These are phyloP conservation scores for Backusella parvicylindrica DNA, from an alignment of 192 early-diverging fungal genomes.

Conservation along the genomic window DNA sequence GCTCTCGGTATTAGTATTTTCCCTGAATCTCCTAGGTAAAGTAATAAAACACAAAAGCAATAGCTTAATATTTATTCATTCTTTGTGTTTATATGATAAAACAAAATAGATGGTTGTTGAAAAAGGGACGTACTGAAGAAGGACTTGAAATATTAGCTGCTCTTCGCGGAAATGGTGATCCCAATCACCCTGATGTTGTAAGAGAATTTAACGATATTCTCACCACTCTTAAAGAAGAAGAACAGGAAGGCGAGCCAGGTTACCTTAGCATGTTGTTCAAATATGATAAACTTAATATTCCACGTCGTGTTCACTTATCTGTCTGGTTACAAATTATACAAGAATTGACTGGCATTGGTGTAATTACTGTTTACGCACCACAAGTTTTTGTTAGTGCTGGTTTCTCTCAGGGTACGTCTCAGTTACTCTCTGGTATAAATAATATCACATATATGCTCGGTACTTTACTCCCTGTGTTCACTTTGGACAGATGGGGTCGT, in stretches of 20 bases:
- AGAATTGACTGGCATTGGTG: constrained; percentile 60
- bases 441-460: constrained; percentile 29
- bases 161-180: constrained; percentile 25
- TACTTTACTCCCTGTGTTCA: constrained; percentile 27
- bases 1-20: constrained; percentile 23
- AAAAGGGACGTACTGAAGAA: constrained; percentile 21
- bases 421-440: constrained; percentile 29
- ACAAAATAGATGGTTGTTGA: constrained; percentile 16
- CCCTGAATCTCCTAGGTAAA: constrained; percentile 12
- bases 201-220: constrained; percentile 52
- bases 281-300: constrained; percentile 41
- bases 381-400: constrained; percentile 45
- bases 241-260: constrained; percentile 39
- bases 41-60: not conserved
- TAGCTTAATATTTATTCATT: not conserved
- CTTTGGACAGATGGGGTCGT: constrained; percentile 26
- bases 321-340: constrained; percentile 45
- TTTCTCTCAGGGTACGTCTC: constrained; percentile 23
- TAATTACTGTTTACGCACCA: constrained; percentile 57
- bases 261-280: constrained; percentile 44
- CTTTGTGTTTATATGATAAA: no score
- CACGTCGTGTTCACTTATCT: constrained; percentile 46
- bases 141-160: constrained; percentile 24
- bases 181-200: constrained; percentile 37
- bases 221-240: constrained; percentile 38